Conservation (phyloP, 1,284 basidiomycete species). For the Leccinum colubrinum region DNA sequence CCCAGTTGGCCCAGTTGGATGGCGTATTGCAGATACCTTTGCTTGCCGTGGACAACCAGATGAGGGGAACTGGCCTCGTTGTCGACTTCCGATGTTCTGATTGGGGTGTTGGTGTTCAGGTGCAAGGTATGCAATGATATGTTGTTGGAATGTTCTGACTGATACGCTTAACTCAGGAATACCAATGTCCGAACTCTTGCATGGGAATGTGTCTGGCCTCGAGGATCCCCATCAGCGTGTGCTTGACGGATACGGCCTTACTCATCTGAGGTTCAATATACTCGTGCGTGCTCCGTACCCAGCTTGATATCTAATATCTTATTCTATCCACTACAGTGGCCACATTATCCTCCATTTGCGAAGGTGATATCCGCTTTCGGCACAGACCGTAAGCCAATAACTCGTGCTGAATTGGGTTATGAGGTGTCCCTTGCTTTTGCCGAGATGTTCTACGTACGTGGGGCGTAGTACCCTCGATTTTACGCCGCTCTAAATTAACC, state of each 20-base stretch:
- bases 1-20: slow-evolving; percentile 23
- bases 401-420: slow-evolving; percentile 25
- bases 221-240: slow-evolving; percentile 22
- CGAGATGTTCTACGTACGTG: slow-evolving; percentile 30
- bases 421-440: slow-evolving; percentile 32
- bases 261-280: slow-evolving; percentile 21
- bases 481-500: neutral
- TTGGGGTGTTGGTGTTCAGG: slow-evolving; percentile 24
- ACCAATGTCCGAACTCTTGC: slow-evolving; percentile 23
- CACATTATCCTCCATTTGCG: slow-evolving; percentile 24
- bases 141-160: neutral
- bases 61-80: slow-evolving; percentile 19
- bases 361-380: slow-evolving; percentile 27
- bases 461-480: neutral
- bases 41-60: slow-evolving; percentile 24
- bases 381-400: slow-evolving; percentile 17
- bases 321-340: slow-evolving; percentile 21
- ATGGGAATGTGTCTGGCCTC: slow-evolving; percentile 19
- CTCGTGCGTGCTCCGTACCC: slow-evolving; percentile 17
- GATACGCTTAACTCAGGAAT: slow-evolving; percentile 13
- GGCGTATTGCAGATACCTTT: slow-evolving; percentile 24
- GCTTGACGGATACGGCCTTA: slow-evolving; percentile 20
- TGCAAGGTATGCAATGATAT: slow-evolving; percentile 17
- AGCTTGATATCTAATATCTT: neutral
- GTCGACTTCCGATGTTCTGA: slow-evolving; percentile 24